Evolutionary conservation across 495 filamentous ascomycete genomes (phyloP).

Genomic region (Hamigera avellanea): DNA sequence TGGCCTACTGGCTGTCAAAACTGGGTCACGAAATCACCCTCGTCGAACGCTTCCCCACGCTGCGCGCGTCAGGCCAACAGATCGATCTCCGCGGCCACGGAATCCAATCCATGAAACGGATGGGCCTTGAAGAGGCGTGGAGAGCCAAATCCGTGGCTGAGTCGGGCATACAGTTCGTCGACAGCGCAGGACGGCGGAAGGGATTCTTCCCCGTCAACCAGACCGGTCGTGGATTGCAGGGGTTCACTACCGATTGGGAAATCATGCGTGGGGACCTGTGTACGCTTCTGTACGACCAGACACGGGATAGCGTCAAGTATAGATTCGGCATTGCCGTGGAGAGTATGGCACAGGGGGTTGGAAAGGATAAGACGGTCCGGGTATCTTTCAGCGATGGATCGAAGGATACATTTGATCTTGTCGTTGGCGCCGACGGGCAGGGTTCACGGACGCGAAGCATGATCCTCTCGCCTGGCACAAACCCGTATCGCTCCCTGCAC

Average conservation of each 20-base stretch:
- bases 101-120: conserved; percentile 21
- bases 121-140: conserved; percentile 27
- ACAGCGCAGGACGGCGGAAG: conserved; percentile 12
- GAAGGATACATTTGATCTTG: conserved; percentile 29
- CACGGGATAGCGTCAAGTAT: conserved; percentile 21
- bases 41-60: conserved; percentile 26
- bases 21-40: conserved; percentile 27
- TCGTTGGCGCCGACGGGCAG: conserved; percentile 40
- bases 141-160: conserved; percentile 20
- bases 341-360: conserved; percentile 12
- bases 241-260: conserved; percentile 32
- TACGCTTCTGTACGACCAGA: conserved; percentile 24
- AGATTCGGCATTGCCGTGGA: conserved; percentile 24
- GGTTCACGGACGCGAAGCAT: conserved; percentile 27
- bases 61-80: conserved; percentile 23
- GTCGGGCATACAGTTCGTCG: conserved; percentile 21
- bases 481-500: conserved; percentile 3
- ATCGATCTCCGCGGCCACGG: conserved; percentile 31
- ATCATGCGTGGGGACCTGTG: conserved; percentile 35
- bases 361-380: conserved; percentile 16
- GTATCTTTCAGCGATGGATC: conserved; percentile 30
- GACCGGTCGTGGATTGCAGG: conserved; percentile 18
- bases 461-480: conserved; percentile 16
- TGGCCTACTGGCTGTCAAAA: conserved; percentile 28
- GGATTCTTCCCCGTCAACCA: conserved; percentile 21